These are phyloP conservation scores for Cudoniella acicularis DNA, from an alignment of 495 filamentous ascomycete genomes.

Conservation along the genomic window DNA sequence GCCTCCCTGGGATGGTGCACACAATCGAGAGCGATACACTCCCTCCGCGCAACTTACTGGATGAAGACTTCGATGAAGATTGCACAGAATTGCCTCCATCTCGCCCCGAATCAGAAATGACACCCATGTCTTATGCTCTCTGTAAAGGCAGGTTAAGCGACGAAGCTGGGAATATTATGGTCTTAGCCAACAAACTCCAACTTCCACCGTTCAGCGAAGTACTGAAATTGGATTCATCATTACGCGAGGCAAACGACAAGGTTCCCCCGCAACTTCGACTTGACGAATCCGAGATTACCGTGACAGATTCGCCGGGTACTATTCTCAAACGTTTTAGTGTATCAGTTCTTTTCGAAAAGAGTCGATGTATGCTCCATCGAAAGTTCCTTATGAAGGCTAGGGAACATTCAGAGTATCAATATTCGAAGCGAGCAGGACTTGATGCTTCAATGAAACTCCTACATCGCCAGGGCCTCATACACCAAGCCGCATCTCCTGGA, in stretches of 20 bases:
- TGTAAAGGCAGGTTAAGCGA: constrained; percentile 39
- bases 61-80: constrained; percentile 46
- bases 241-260: constrained; percentile 53
- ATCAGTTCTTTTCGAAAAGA: constrained; percentile 67
- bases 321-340: constrained; percentile 69
- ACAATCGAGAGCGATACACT: constrained; percentile 44
- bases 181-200: constrained; percentile 34
- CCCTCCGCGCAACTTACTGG: constrained; percentile 42
- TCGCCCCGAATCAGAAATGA: constrained; percentile 41
- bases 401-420: constrained; percentile 56
- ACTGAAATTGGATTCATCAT: constrained; percentile 56
- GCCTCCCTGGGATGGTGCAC: constrained; percentile 47
- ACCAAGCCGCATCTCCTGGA: constrained; percentile 36
- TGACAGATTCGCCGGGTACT: constrained; percentile 56
- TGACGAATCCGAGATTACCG: constrained; percentile 53
- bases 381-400: constrained; percentile 61
- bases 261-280: constrained; percentile 59
- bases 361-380: constrained; percentile 70
- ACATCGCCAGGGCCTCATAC: constrained; percentile 34
- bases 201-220: constrained; percentile 59
- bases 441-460: constrained; percentile 65
- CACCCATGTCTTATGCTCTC: constrained; percentile 45
- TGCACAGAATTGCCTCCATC: constrained; percentile 38
- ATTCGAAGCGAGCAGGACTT: constrained; percentile 64
- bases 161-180: constrained; percentile 36